Evolutionary conservation across 768 basidiomycete genomes (phyloP), one percentile per base, ranked within the genome.

Genomic region (Auricularia sp.): DNA sequence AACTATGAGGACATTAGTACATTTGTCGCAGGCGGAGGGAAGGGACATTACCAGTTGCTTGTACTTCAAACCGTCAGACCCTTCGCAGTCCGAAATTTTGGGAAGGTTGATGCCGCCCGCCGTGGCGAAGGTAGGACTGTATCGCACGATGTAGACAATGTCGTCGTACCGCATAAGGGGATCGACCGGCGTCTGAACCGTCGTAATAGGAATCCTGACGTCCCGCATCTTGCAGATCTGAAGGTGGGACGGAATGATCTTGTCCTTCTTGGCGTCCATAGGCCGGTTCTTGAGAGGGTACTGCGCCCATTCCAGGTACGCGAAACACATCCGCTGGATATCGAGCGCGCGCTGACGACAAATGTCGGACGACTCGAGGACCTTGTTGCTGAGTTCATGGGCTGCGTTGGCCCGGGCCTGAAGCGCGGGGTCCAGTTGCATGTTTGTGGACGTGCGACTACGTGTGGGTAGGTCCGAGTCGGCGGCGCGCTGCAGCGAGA

Each of bases 31-130:
- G 33, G 44, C n/a, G 1, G 44, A 18, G 16, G 21, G 4, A 18
- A 14, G 64, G 34, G 36, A 18, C 8, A 56, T 42, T 68, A 94
- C 96, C 74, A 99, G 72, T 72, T 98, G 92, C 68, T 81, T 89
- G 74, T 94, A 89, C 62, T 71, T 74, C 35, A 74, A 69, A 1
- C 89, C 91, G 70, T 88, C 82, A 1, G 79, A 79, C 6, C 90
- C 92, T n/a, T 79, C 64, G 67, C 92, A 96, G 3, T 71, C 74
- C 45, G 77, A 84, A 66, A 95, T 86, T 74, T 97, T 98, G 0
- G 97, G 97, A 24, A 85, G 54, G 72, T 90, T 92, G 7, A 88
- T 63, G 0, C 97, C 97, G 6, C 94, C 94, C 1, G 89, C 86
- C 0, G 80, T 82, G 1, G 72, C 70, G 72, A 87, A 98, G 0